Base-by-base conservation (phyloP, 805 yeast species). In the Nakazawaea holstii region DNA sequence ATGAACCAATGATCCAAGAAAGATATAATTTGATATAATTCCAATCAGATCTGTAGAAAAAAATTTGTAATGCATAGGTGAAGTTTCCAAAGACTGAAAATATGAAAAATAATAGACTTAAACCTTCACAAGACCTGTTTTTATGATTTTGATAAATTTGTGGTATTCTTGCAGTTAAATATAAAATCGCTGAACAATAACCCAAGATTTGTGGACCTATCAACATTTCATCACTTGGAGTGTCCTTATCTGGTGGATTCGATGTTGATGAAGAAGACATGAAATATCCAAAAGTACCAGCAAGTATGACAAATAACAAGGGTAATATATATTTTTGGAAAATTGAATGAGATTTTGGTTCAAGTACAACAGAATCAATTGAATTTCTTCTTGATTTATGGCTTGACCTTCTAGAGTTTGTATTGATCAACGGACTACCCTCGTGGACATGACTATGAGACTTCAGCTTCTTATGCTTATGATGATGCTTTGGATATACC, bases 81-180 rank as follows among this genome's bases (percentile, higher is more conserved):
- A 85, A 58, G 61, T 86, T 86, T 15, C 94, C 95, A 56, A 84
- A 67, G 8, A 85, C 76, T 29, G 91, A 83, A 53, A 85, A 80
- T 53, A 86, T 64, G 67, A 86, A 85, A 65, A 86, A 87, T 45
- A 88, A 76, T 52, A 92, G 77, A 48, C 96, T 84, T 56, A 94
- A 82, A 1, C 98, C 98, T 48, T 79, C 76, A 47, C 90, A 90
- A 4, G 96, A 85, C 57, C 82, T 80, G 53, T 96, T 77, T 41
- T 70, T 70, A 61, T 82, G 78, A 66, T 92, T 92, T 59, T 87
- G 95, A 49, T 77, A 67, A 46, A 92, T 85, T 65, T 92, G 99
- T 0, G 99, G 99, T 32, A 64, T 43, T 53, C 89, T 68, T 2
- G 94, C 94, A 8, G 86, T 79, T 53, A 86, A 70, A 61, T 86